Base-by-base conservation (phyloP, 768 basidiomycete genomes). In the Chiua virens region DNA sequence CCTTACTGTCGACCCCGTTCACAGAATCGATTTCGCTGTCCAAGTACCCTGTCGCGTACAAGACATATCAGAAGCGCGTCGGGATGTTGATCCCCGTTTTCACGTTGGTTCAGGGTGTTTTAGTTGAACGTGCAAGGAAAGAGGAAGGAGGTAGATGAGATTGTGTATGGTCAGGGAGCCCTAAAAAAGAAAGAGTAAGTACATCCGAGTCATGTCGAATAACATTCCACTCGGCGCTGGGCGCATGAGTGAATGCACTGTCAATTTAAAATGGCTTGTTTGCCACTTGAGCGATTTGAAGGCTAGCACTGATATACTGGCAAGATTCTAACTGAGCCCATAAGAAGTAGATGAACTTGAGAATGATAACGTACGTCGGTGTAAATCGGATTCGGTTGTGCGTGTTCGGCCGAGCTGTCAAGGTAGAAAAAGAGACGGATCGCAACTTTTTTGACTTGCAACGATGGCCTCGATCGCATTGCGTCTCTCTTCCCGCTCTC, bases 1-100 rank as follows among this genome's bases (percentile, higher is more conserved):
- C 76, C 73, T 81, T 64, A 78, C 81, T n/a, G 3, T 94, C 91
- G 17, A 94, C 92, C 1, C 53, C 67, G 14, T 87, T 86, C 68
- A 90, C 92, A 0, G 95, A 98, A 72, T 76, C 76, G 34, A 93
- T 98, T 60, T 85, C 90, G 6, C 57, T 62, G 28, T 67, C 75
- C 43, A 97, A 97, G 66, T 93, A 92, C 62, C 81, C 86, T 3
- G 69, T 69, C 15, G 78, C 73, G 4, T 97, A 96, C 68, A 63
- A 64, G 6, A 80, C 83, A 5, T 97, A 95, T 66, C 83, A 84
- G 61, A 63, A 74, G 50, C 81, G 92, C 20, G 92, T 96, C 5
- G 85, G 80, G 13, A 92, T 92, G 87, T 95, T 96, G 63, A 56
- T 73, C 9, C 82, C 83, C 3, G 45, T 73, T 15, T 50, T 67